Evolutionary conservation across 2,329 filamentous ascomycete genomes (phyloP).

Genomic region (Dactylellina sp.): DNA sequence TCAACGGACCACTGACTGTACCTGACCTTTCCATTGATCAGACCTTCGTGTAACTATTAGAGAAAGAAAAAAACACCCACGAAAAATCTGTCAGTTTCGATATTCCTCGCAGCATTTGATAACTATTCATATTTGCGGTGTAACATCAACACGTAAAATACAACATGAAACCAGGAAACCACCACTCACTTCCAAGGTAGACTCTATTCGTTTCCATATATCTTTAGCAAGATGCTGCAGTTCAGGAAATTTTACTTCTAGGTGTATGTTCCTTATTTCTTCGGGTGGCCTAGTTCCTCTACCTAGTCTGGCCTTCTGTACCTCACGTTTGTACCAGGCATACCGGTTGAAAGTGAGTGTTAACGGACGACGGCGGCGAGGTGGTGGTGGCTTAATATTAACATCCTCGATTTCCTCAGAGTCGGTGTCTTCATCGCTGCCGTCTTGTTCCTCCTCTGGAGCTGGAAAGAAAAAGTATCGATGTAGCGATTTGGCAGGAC

Average conservation of each 20-base stretch:
- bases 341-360: conserved; percentile 26
- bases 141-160: conserved; percentile 40
- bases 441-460: neutral
- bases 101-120: too few species aligned
- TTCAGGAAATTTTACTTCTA: conserved; percentile 32
- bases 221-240: neutral
- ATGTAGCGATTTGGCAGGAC: neutral
- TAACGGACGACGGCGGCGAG: neutral
- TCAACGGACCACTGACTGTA: conserved; percentile 29
- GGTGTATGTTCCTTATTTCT: neutral
- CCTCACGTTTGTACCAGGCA: neutral
- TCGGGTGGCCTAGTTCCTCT: too few species aligned
- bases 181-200: conserved; percentile 8
- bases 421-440: neutral
- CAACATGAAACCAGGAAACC: conserved; percentile 37
- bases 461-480: conserved; percentile 12
- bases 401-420: neutral
- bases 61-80: neutral
- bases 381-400: neutral
- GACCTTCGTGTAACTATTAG: conserved; percentile 27
- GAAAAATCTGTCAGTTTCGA: neutral
- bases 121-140: conserved; percentile 3
- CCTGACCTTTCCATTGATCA: neutral
- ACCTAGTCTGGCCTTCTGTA: neutral
- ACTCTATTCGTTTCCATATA: neutral